These are phyloP conservation scores for Acrocalymma vagum DNA, from an alignment of 2,329 filamentous ascomycete species.

Conservation along the genomic window DNA sequence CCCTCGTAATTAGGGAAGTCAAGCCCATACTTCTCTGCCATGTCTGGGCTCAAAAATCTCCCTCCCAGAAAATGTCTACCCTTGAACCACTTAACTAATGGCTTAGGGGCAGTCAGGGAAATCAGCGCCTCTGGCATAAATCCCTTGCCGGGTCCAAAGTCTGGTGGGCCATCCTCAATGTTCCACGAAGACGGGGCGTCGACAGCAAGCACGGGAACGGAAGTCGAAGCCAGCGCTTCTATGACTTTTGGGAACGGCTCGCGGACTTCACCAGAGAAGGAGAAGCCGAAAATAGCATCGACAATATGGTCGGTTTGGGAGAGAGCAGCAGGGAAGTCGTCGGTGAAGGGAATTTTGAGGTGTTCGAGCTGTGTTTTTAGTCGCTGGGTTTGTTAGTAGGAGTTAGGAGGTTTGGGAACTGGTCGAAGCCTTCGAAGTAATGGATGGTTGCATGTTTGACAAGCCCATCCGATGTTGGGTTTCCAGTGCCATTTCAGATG, in stretches of 20 bases:
- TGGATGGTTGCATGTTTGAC: too few relatives aligned
- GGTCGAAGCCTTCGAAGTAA: too few relatives aligned
- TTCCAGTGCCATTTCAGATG: too few relatives aligned
- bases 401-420: background rate
- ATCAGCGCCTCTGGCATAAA: slow-evolving; percentile 85
- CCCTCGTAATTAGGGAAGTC: slow-evolving; percentile 85
- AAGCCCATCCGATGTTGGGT: too few relatives aligned
- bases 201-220: slow-evolving; percentile 82
- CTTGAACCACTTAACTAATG: slow-evolving; percentile 81
- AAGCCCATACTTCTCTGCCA: slow-evolving; percentile 86
- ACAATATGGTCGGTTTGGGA: slow-evolving; percentile 79
- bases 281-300: slow-evolving; percentile 96
- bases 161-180: slow-evolving; percentile 85
- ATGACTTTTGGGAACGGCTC: slow-evolving; percentile 90
- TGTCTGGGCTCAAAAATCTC: slow-evolving; percentile 79
- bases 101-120: slow-evolving; percentile 93
- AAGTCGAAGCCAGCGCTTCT: slow-evolving; percentile 74
- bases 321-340: slow-evolving; percentile 77
- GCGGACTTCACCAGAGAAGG: slow-evolving; percentile 90
- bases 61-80: slow-evolving; percentile 94
- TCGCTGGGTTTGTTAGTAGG: slow-evolving; percentile 61
- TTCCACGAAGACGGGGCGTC: slow-evolving; percentile 96
- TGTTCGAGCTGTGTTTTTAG: slow-evolving; percentile 85
- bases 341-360: slow-evolving; percentile 81
- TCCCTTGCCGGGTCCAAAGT: slow-evolving; percentile 76